phyloP scores from a whole-genome alignment of 2,329 filamentous ascomycete genomes.

The Clarireedia hainanense region DNA sequence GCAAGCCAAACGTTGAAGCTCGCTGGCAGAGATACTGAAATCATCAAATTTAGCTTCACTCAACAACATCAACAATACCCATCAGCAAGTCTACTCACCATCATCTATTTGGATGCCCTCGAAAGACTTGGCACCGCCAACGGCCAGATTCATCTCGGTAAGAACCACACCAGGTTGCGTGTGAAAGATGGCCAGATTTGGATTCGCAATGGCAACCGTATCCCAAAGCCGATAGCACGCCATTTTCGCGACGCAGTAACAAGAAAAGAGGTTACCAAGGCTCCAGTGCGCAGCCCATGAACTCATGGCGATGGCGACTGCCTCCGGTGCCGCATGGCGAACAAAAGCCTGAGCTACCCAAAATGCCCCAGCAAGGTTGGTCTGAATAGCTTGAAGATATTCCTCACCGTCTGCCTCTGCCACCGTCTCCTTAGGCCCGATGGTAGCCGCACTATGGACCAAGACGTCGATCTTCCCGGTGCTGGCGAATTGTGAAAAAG shows the following conservation, averaged over 20 bases:
- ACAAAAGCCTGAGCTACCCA: background rate
- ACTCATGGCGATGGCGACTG: background rate
- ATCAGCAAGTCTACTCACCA: conserved; percentile 19
- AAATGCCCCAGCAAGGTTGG: background rate
- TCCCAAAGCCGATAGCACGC: background rate
- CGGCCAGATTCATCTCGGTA: conserved; percentile 26
- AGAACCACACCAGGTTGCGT: conserved; percentile 29
- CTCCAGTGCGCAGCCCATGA: background rate
- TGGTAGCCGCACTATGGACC: conserved; percentile 32
- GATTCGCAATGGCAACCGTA: conserved; percentile 14
- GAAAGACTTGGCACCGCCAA: conserved; percentile 18
- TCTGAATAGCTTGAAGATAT: background rate
- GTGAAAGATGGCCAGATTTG: conserved; percentile 27
- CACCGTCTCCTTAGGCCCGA: conserved; percentile 26
- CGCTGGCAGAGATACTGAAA: conserved; percentile 17
- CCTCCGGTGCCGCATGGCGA: background rate
- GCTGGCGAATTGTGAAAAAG: conserved; percentile 28
- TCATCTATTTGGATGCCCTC: conserved; percentile 22
- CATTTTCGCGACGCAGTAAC: background rate
- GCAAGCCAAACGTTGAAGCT: conserved; percentile 22
- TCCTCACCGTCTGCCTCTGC: conserved; percentile 25
- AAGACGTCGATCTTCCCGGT: conserved; percentile 33
- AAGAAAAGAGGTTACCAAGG: no score
- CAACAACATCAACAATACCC: background rate
- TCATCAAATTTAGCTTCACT: conserved; percentile 13